phyloP scores from a whole-genome alignment of 2,329 filamentous ascomycete species.

The Knufia petricola region DNA sequence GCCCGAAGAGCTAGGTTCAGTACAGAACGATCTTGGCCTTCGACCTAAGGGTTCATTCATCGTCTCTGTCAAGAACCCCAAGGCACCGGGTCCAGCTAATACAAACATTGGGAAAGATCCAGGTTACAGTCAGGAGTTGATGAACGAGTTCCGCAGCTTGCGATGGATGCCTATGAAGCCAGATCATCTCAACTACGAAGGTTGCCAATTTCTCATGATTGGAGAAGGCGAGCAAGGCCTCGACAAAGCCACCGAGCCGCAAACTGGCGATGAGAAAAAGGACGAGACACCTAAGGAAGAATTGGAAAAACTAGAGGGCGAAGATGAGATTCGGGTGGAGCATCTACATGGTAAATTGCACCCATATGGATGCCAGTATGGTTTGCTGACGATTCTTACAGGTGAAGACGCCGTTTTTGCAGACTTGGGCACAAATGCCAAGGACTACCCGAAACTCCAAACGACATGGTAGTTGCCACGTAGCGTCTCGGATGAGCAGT shows the following conservation, averaged over 20 bases:
- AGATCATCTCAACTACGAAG: conserved; percentile 62
- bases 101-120: conserved; percentile 55
- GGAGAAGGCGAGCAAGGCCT: conserved; percentile 42
- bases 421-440: conserved; percentile 48
- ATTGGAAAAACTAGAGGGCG: conserved; percentile 63
- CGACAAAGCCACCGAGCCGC: conserved; percentile 47
- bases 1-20: conserved; percentile 56
- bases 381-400: conserved; percentile 21
- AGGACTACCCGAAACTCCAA: conserved; percentile 55
- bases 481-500: no score
- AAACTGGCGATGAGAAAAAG: conserved; percentile 42
- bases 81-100: conserved; percentile 54
- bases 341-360: conserved; percentile 41
- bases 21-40: conserved; percentile 68
- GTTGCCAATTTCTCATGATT: conserved; percentile 69
- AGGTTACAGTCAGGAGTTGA: conserved; percentile 61
- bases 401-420: conserved; percentile 52
- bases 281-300: conserved; percentile 54
- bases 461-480: conserved; percentile 46
- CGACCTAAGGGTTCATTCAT: conserved; percentile 65
- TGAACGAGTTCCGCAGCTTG: conserved; percentile 60
- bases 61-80: conserved; percentile 70
- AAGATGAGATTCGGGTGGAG: conserved; percentile 60
- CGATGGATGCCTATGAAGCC: conserved; percentile 68
- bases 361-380: not conserved